Evolutionary conservation across 192 early-diverging fungal genomes (phyloP).

Genomic region (Powellomyces hirtus): DNA sequence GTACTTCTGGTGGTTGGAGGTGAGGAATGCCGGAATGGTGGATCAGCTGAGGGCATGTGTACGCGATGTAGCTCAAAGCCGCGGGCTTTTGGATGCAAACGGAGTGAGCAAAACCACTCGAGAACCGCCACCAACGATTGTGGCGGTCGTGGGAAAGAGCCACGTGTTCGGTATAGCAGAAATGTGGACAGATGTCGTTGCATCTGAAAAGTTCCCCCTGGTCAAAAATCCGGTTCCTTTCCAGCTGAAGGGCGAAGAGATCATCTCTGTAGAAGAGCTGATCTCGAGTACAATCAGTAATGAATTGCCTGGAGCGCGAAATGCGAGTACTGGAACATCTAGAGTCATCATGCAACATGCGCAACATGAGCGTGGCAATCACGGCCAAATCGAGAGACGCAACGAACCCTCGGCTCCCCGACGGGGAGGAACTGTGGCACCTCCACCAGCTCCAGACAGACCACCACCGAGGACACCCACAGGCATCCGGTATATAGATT

Average conservation of each 20-base stretch:
- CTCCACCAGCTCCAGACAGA: neutral
- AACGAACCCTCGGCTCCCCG: too few species aligned
- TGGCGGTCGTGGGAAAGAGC: constrained; percentile 24
- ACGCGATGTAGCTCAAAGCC: constrained; percentile 8
- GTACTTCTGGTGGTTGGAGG: constrained; percentile 30
- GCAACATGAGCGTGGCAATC: neutral
- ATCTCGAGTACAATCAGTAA: neutral
- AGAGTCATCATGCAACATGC: neutral
- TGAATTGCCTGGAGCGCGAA: neutral
- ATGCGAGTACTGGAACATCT: neutral
- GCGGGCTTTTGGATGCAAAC: neutral
- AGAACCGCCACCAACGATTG: constrained; percentile 13
- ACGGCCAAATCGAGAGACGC: neutral
- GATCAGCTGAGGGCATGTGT: constrained; percentile 6
- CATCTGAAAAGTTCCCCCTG: neutral
- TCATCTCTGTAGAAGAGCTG: neutral
- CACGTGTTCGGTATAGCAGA: constrained; percentile 30
- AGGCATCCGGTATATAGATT: neutral
- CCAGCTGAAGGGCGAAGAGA: neutral
- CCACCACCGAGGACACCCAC: neutral
- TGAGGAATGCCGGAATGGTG: constrained; percentile 27
- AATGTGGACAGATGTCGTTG: neutral
- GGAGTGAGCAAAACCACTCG: neutral
- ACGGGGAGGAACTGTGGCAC: neutral
- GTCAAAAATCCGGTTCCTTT: neutral